Base-by-base conservation (phyloP, 2,329 filamentous ascomycete genomes). In the Xylaria sp. region DNA sequence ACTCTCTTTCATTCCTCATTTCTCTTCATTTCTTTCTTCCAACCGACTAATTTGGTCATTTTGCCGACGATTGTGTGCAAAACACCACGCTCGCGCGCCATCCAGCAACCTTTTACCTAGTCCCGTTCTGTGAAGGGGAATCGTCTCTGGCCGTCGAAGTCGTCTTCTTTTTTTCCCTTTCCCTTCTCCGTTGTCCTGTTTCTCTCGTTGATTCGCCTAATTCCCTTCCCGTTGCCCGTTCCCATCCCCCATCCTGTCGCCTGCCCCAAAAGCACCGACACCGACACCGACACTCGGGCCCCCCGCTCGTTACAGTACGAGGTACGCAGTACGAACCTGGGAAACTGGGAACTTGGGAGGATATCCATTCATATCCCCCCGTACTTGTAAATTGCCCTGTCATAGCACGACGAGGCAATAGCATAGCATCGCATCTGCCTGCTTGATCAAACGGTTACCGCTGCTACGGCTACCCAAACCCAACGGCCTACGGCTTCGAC, bases 51-150 rank as follows among this genome's bases (percentile, higher is more conserved):
- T 60, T 56, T 58, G 35, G 34, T 46, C 60, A 16, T 13, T 59
- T 58, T 57, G 30, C 58, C 57, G 53, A 57, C 57, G 54, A 59
- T 54, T 52, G 34, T 50, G 19, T 16, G 10, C 49, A 30, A 30
- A 30, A 30, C 48, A 9, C 18, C 11, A 18, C 10, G 8, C 23
- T 49, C 47, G 11, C 16, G 18, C 18, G 8, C 16, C 23, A 30
- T 30, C 23, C 23, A 30, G 23, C 23, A 30, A 30, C 23, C 23
- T 30, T 30, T 23, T 49, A 11, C 19, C 23, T 51, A 46, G 44
- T 61, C 63, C 58, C 58, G 52, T 64, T 64, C 63, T 59, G 63
- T 48, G 63, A 64, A 64, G 55, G 60, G 63, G 63, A 60, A 37
- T 52, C 9, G 49, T 60, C 58, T 56, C 48, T 50, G 51, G 35